These are phyloP conservation scores for Eimeria sp. DNA, from an alignment of 169 alveolate genomes.

Conservation along the genomic window DNA sequence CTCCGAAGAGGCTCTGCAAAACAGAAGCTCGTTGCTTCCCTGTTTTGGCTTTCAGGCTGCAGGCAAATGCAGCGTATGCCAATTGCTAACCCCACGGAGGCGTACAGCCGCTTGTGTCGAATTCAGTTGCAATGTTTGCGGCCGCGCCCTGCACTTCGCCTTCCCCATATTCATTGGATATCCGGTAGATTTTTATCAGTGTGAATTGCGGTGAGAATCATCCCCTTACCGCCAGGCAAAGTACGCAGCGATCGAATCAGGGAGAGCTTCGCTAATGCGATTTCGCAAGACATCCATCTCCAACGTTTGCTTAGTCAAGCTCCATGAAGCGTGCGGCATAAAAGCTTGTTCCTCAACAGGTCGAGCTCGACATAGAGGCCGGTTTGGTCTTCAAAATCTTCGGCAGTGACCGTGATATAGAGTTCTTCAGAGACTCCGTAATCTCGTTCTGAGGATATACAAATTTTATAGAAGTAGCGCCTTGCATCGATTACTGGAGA, in stretches of 20 bases:
- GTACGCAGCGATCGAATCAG: not conserved
- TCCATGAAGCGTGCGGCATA: not conserved
- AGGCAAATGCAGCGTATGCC: not conserved
- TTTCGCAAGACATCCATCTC: not conserved
- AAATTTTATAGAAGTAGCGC: not conserved
- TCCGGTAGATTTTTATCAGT: not conserved
- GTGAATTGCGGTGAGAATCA: not conserved
- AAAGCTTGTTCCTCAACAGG: not conserved
- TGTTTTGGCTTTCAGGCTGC: not conserved
- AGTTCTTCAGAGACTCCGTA: conserved; percentile 10
- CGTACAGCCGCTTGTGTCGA: not conserved
- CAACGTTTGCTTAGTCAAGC: not conserved
- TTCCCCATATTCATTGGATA: not conserved
- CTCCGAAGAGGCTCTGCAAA: not conserved
- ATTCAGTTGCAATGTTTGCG: not conserved
- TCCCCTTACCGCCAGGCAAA: not conserved
- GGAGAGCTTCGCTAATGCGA: not conserved
- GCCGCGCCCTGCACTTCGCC: not conserved
- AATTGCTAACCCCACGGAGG: not conserved
- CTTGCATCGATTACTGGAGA: not conserved
- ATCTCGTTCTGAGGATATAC: conserved; percentile 22
- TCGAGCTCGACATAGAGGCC: not conserved
- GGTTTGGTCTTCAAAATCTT: not conserved
- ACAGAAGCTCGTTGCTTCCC: not conserved
- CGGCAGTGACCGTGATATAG: not conserved